A percentile compares a stretch with the other conserved stretches of the same genome.
Conservation (phyloP, 2,329 filamentous ascomycete species). For the Scedosporium minutisporum region DNA sequence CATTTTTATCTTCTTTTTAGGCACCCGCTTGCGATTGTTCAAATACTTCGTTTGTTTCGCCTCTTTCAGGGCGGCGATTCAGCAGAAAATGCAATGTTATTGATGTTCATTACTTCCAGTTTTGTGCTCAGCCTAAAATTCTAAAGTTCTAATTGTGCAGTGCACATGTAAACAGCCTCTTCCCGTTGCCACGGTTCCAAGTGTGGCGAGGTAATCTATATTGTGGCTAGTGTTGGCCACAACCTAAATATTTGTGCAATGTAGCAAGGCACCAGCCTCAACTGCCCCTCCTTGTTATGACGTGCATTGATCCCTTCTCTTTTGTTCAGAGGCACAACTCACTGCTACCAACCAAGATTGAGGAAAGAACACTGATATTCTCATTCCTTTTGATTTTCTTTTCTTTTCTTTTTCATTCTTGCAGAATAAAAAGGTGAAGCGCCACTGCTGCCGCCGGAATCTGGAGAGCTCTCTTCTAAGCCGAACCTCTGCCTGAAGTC, state of each 20-base stretch:
- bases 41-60: too few species aligned
- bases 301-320: not conserved
- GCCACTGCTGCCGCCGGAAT: not conserved
- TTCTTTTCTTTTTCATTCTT: not conserved
- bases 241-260: too few species aligned
- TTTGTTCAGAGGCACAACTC: not conserved
- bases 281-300: constrained; percentile 3
- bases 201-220: not conserved
- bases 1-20: too few species aligned
- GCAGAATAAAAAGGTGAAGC: not conserved
- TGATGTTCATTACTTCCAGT: too few species aligned
- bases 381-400: not conserved
- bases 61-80: too few species aligned
- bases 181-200: not conserved
- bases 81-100: too few species aligned
- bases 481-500: not conserved
- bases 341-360: not conserved
- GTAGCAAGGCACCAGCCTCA: not conserved
- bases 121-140: too few species aligned
- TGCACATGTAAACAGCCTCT: not conserved
- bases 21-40: too few species aligned
- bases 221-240: not conserved
- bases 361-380: too few species aligned
- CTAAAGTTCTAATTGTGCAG: not conserved
- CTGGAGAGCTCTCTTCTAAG: not conserved